phyloP scores from a whole-genome alignment of 2,329 filamentous ascomycete genomes.

The Clarireedia sp. region DNA sequence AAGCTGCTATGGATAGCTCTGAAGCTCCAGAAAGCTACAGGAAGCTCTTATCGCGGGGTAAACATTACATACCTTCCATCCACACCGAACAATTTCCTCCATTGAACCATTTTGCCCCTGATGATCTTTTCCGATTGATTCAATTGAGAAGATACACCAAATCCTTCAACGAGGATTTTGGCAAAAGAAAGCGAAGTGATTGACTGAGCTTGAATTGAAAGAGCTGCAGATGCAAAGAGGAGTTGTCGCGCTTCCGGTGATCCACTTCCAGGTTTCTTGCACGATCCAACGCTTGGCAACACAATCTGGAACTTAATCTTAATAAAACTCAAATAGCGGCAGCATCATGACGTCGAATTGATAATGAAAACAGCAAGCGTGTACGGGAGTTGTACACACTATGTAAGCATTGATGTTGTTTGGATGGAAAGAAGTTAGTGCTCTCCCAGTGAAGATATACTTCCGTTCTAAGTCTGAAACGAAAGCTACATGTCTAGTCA shows the following conservation, averaged over 20 bases:
- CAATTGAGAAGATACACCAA: not conserved
- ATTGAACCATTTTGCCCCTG: slow-evolving; percentile 23
- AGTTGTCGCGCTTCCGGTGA: not conserved
- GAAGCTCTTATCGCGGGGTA: slow-evolving; percentile 5
- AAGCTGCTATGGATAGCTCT: not conserved
- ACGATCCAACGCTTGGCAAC: not conserved
- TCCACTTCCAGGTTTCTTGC: not conserved
- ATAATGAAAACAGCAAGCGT: too few relatives aligned
- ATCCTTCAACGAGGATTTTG: not conserved
- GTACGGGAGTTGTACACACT: too few relatives aligned
- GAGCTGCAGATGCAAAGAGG: not conserved
- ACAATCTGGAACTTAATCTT: not conserved
- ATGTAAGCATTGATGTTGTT: too few relatives aligned
- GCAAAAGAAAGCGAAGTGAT: too few relatives aligned
- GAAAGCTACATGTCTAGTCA: too few relatives aligned
- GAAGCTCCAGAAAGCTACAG: not conserved
- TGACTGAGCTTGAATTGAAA: not conserved
- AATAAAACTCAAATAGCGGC: too few relatives aligned
- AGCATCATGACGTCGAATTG: too few relatives aligned
- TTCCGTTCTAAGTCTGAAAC: too few relatives aligned
- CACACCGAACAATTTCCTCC: slow-evolving; percentile 27
- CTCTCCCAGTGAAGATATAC: too few relatives aligned
- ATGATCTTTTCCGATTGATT: not conserved
- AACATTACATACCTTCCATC: slow-evolving; percentile 21
- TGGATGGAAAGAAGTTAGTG: too few relatives aligned